Evolutionary conservation across 2,329 filamentous ascomycete genomes (phyloP), one percentile per base, ranked within the genome.

Genomic region (Cladophialophora chaetospira): DNA sequence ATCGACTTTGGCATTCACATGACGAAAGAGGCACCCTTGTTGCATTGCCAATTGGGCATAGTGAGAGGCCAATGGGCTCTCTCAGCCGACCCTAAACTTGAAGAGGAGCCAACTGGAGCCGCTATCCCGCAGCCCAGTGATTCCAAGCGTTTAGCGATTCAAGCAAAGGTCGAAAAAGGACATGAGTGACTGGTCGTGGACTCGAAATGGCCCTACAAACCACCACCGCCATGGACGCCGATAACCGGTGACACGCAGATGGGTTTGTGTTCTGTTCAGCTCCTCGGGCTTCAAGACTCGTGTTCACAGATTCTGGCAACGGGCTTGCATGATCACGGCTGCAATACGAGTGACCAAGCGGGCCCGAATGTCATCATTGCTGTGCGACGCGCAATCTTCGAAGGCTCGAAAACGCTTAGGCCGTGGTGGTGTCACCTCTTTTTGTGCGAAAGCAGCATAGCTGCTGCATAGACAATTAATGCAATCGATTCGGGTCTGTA

Each of bases 21-120:
- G 57, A 60, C 53, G 57, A 60, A 53, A 57, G 48, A 48, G 49
- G 49, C 57, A 53, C 48, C 48, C 17, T 38, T 17, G 31, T 53
- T n/a, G 19, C 36, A 15, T 19, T 11, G 21, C 26, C 43, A 19
- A 54, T 50, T 36, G 53, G 44, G 53, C 29, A 50, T 60, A 53
- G 53, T 28, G 57, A 21, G 36, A 38, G 11, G 35, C 36, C 38
- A 40, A 51, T 23, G 25, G n/a, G 36, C 13, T 38, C 35, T 4
- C 15, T 3, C n/a, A 6, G 35, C n/a, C 23, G 36, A 3, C 3
- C 8, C 36, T 40, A 40, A 40, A 11, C 36, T 40, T 21, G 9
- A 21, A 40, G 17, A 21, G 36, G 36, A 40, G 36, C 15, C 17
- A 21, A 40, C 10, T 21, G 36, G 36, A 19, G 36, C 15, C 36